These are phyloP conservation scores for Pythium sp. DNA, from an alignment of 352 stramenopile genomes.

Conservation along the genomic window DNA sequence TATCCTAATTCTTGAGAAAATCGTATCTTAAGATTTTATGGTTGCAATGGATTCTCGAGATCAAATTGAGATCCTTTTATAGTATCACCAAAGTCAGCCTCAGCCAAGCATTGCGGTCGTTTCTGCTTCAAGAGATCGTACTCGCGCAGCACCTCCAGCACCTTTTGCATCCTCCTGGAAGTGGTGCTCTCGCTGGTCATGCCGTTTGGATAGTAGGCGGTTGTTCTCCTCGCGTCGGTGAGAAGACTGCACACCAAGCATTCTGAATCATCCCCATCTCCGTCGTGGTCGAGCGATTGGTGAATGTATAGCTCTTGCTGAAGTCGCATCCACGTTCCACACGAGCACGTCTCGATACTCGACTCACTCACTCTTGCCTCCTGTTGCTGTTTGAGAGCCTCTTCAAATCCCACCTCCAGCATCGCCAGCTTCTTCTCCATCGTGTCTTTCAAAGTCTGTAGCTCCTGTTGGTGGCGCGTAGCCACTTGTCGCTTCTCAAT, in stretches of 20 bases:
- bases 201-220: background rate
- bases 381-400: constrained; percentile 14
- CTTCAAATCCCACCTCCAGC: constrained; percentile 39
- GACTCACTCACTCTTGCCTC: background rate
- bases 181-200: background rate
- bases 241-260: constrained; percentile 16
- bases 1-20: background rate
- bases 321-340: constrained; percentile 15
- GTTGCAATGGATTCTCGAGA: background rate
- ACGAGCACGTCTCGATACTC: constrained; percentile 15
- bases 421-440: constrained; percentile 53
- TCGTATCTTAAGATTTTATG: background rate
- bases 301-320: constrained; percentile 20
- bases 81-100: background rate
- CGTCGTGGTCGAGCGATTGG: constrained; percentile 13
- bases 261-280: background rate
- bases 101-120: background rate
- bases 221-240: constrained; percentile 7
- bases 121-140: constrained; percentile 11
- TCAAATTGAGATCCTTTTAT: background rate
- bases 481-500: constrained; percentile 29
- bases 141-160: constrained; percentile 10
- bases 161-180: constrained; percentile 5
- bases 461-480: constrained; percentile 22
- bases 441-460: constrained; percentile 20